Evolutionary conservation across 2,329 filamentous ascomycete species (phyloP).

Genomic region (Xylariaceae sp.): DNA sequence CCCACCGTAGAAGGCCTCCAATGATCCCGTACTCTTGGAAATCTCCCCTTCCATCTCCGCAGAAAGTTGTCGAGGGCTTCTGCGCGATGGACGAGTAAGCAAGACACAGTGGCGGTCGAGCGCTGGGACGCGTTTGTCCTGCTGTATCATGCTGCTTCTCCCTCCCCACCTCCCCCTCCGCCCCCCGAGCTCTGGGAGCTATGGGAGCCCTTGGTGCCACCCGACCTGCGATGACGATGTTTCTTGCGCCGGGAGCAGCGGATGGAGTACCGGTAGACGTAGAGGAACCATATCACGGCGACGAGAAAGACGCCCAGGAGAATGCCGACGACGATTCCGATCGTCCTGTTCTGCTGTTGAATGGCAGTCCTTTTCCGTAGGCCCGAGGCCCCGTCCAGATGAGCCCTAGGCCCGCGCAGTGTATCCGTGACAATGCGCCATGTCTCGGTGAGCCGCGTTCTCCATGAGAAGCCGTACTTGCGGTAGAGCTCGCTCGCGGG

Average conservation of each 20-base stretch:
- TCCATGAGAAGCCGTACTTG: neutral
- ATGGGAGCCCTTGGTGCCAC: constrained; percentile 6
- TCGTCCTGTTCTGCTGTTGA: constrained; percentile 13
- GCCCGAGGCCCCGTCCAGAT: constrained; percentile 4
- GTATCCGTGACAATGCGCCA: neutral
- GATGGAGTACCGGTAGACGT: constrained; percentile 16
- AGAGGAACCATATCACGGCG: constrained; percentile 12
- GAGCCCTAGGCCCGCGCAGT: constrained; percentile 1
- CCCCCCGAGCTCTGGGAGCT: constrained; percentile 7
- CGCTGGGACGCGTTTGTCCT: no score
- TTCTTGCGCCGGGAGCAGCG: constrained; percentile 10
- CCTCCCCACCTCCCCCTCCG: neutral
- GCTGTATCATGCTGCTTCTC: no score
- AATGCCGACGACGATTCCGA: constrained; percentile 18
- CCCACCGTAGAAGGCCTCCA: no score
- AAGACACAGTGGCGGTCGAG: no score
- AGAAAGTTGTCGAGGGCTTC: no score
- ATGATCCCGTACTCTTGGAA: no score
- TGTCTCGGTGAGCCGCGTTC: neutral
- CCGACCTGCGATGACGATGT: constrained; percentile 9
- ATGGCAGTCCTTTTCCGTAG: constrained; percentile 10
- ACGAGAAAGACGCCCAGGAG: constrained; percentile 15
- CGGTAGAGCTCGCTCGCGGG: neutral
- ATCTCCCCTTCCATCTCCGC: no score
- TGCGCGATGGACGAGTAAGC: no score